Base-by-base conservation (phyloP, 1,284 basidiomycete species). In the Boletus semigastroideus region DNA sequence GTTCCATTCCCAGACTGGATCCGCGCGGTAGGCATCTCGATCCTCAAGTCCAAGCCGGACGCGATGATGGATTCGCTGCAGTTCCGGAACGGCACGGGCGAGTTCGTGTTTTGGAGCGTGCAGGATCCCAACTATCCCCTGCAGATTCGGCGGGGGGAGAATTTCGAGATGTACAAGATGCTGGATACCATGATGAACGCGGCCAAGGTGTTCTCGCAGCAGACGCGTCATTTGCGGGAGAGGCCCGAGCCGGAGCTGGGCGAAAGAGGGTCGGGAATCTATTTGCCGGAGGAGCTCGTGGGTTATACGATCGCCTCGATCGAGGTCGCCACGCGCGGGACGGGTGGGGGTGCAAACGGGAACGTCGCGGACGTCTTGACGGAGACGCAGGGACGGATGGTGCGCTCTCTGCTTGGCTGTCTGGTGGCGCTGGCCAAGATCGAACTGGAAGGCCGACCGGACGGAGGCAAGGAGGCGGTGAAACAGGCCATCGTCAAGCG, bases 221-320 rank as follows among this genome's bases (percentile, higher is more conserved):
- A 92, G 65, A 84, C 85, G 9, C 74, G 84, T 28, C 87, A 90
- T 68, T 67, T 92, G 11, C 78, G 89, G 28, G 87, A 90, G 50
- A 77, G 88, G 25, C 77, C 79, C 5, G 89, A 91, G 62, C 89
- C 87, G 1, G 86, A 90, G 12, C 61, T 70, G 2, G 81, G 82
- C 3, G 87, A 90, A 55, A 76, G 89, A 25, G 89, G 90, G 0
- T 80, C 80, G 2, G 89, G 89, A 1, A 82, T 94, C 54, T 95
- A 95, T 63, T 75, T 98, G 3, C 92, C 94, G 0, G 90, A 95
- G 60, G 92, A 96, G 57, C 73, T 97, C 31, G 76, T 96, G n/a
- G 91, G 86, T 2, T 97, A 95, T 67, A 94, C 93, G 1, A 79
- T 98, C 42, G 76, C 86, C 2, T 77, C 83, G n/a, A 79, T 92